Base-by-base conservation (phyloP, 139 green algal genomes). In the Micromonas pusilla region DNA sequence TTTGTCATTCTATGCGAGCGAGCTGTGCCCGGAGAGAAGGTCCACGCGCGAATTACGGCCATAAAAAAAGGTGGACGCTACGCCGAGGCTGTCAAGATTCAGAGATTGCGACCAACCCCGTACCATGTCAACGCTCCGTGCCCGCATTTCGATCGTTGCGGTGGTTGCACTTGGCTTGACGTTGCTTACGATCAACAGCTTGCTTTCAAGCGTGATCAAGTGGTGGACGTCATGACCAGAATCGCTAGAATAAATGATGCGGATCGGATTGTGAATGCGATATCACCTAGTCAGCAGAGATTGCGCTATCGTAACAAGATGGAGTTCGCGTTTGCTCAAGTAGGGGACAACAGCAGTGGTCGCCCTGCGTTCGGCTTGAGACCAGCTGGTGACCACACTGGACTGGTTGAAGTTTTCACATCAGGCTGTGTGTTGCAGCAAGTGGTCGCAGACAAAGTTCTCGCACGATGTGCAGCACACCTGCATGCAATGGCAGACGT, bases 261-360 rank as follows among this genome's bases (percentile, higher is more conserved):
- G 20, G 36, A 62, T 62, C 32, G 5, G 3, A 33, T n/a, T 9
- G 57, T n/a, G 6, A 32, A 4, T 16, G 23, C 37, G 37, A 21
- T 16, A 20, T 31, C 20, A 9, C 2, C 3, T 19, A 21, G 19
- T 30, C 3, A 19, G 85, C 39, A n/a, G n/a, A 6, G 26, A 39
- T 91, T 85, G 52, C 53, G 65, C 21, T 96, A 95, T 78, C 82
- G 91, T 30, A 96, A 96, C 81, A 96, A 96, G 79, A 89, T 94
- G 83, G 66, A 81, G 78, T 92, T 92, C 75, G 84, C 79, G 33
- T 88, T 89, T 76, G 71, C 33, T 3, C n/a, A n/a, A n/a, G n/a
- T n/a, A n/a, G 26, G 20, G 30, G 2, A 25, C 2, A 34, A 1
- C 6, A 16, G 26, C 16, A 62, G 16, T 20, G 67, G 20, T 2